Evolutionary conservation across 1,139 yeast genomes (phyloP).

Genomic region (Pichia sp.): DNA sequence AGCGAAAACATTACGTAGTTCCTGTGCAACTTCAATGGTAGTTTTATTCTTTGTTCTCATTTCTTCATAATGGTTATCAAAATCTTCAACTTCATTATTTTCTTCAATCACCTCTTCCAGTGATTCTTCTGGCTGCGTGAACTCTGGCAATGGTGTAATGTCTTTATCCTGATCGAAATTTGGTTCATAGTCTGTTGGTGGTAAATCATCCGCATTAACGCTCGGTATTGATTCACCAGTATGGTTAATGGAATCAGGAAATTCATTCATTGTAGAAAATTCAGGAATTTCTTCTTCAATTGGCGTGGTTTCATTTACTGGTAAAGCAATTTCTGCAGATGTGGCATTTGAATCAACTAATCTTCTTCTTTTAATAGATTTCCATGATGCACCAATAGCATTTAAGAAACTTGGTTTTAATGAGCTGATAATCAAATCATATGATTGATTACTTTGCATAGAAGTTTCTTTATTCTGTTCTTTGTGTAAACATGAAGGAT

Average conservation of each 20-base stretch:
- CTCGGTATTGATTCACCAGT: no score
- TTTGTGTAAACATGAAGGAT: constrained; percentile 10
- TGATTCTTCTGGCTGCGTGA: constrained; percentile 2
- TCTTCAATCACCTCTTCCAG: neutral
- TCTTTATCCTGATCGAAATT: neutral
- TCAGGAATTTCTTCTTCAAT: constrained; percentile 1
- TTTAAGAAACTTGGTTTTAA: constrained; percentile 10
- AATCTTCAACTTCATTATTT: neutral
- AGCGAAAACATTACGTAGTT: constrained; percentile 33
- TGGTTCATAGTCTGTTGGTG: constrained; percentile 1
- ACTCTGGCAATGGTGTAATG: neutral
- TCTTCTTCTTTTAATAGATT: constrained; percentile 16
- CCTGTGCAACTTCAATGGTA: constrained; percentile 51
- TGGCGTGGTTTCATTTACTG: no score
- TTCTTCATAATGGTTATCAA: constrained; percentile 7
- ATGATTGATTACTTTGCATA: neutral
- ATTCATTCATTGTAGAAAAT: neutral
- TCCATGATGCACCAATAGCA: constrained; percentile 15
- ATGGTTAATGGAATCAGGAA: neutral
- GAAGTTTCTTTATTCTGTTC: neutral
- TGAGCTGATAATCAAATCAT: constrained; percentile 1
- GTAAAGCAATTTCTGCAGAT: no score
- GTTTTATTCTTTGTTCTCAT: constrained; percentile 33
- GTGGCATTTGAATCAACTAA: neutral
- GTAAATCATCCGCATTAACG: neutral